Evolutionary conservation across 2,329 filamentous ascomycete genomes (phyloP), one percentile per base, ranked within the genome.

Genomic region (Teratosphaeriaceae sp.): DNA sequence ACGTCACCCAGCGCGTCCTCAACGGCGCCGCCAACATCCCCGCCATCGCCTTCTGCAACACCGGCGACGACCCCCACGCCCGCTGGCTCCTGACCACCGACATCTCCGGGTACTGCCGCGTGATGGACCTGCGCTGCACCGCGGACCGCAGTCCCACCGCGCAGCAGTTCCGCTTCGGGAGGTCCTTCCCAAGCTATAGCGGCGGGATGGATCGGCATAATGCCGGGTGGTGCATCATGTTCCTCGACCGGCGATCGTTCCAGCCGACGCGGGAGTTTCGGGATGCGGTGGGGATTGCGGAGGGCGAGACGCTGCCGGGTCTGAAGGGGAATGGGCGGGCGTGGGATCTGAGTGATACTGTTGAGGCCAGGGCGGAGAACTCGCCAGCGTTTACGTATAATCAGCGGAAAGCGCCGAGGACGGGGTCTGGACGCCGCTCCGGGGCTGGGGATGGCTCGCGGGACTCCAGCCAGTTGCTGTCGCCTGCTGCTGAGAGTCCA

Each of bases 31-130:
- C 59, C 7, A 82, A 82, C 50, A 76, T 82, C 15, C 79, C 79
- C 1, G 67, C 67, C 35, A 67, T 82, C 16, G 66, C 70, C 0
- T 82, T 82, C 55, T 69, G 77, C 46, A 80, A 80, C 48, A 77
- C 68, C 27, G 70, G 71, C 13, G 63, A 75, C 30, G 78, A 80
- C 50, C 66, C 70, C 0, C 63, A 70, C 20, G 78, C 74, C 4
- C 64, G 66, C 40, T 80, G 74, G 73, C 69, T 82, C 40, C 57
- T 77, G 21, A 77, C 74, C 42, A 75, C 72, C 9, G 74, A 77
- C 48, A 79, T 82, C 24, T 54, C 49, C 21, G 59, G 59, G 29
- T 52, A 51, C 24, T 61, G 54, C 39, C 51, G 58, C 16, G 47
- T 54, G 3, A 56, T 62, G 27, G 57, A 61, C 40, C 43, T 62